Base-by-base conservation (phyloP, 345 rosid species). In the Arabis hirsuta region DNA sequence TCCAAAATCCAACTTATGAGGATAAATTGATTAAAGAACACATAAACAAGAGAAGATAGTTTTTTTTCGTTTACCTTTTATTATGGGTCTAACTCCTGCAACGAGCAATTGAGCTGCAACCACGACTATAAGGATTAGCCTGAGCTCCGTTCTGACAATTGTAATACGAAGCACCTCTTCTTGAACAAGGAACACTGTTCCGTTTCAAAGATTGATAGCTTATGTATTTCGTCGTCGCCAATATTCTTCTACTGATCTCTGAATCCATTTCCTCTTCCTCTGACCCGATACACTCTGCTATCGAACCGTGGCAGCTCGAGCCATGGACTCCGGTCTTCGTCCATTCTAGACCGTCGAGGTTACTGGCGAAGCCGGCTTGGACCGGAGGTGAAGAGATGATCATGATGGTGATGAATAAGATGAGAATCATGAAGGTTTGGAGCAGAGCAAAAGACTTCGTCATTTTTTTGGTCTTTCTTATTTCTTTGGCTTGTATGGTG, bases 131-230 rank as follows among this genome's bases (percentile, higher is more conserved):
- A 31, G 96, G 96, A 73, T 94, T 94, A 46, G 96, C 89, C 68
- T 81, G 57, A 3, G 89, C 90, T n/a, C 97, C 96, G 2, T 77
- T 58, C 71, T 71, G 77, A 72, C 98, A 94, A 76, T 91, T 94
- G 72, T 94, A 91, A 80, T 94, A 94, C 19, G 96, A 87, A 0
- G 88, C 88, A 11, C 98, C 96, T 82, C 93, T 86, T 45, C 29
- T 82, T 3, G 96, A 90, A 81, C 98, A 90, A 0, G 97, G 97
- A 54, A 84, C 84, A 2, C 88, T 71, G 82, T 88, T 73, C 68
- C 88, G 54, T 81, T 81, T 88, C 82, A 94, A 70, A 6, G 95
- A 90, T 1, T 54, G 84, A 29, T 87, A 91, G 84, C 97, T 89
- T 77, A 91, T 88, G 82, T 86, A 89, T 29, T 82, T 38, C 0